Conservation (phyloP, 768 basidiomycete species). For the Trametes cingulata region DNA sequence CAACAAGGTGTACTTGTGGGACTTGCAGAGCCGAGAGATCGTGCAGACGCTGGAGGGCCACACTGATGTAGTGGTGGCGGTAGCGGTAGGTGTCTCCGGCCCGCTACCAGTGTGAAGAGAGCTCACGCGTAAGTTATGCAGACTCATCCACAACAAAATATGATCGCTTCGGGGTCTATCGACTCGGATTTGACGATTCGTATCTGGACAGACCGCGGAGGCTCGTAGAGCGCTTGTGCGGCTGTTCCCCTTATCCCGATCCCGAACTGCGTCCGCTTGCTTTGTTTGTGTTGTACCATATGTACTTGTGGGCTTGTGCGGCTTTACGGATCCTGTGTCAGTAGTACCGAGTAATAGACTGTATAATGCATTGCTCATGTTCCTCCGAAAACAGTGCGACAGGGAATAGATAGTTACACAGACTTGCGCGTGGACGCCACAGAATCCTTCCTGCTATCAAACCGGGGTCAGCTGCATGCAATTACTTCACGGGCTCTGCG, state of each 20-base stretch:
- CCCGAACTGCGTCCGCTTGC: not conserved
- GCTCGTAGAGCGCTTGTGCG: not conserved
- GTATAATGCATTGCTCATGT: constrained; percentile 14
- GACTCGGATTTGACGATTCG: constrained; percentile 81
- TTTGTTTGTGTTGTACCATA: constrained; percentile 8
- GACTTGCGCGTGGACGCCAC: constrained; percentile 7
- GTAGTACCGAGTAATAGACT: constrained; percentile 6
- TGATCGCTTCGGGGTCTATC: constrained; percentile 86
- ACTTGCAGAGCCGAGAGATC: constrained; percentile 83
- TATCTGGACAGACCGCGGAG: constrained; percentile 71
- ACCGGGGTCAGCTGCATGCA: not conserved
- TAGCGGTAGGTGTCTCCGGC: constrained; percentile 52
- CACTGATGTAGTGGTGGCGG: constrained; percentile 75
- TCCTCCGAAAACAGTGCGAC: constrained; percentile 20
- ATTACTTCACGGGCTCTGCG: constrained; percentile 55
- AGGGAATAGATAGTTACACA: constrained; percentile 20
- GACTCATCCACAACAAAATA: constrained; percentile 86
- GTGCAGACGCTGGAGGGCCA: constrained; percentile 82
- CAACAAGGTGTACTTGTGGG: constrained; percentile 87
- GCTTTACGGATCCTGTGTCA: not conserved
- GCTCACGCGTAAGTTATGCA: constrained; percentile 30
- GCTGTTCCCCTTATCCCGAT: not conserved
- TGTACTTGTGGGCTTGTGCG: constrained; percentile 3
- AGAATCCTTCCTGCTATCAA: not conserved
- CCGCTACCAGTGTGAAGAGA: constrained; percentile 9